These are phyloP conservation scores for Penicillium riverlandense DNA, from an alignment of 495 filamentous ascomycete genomes.

Conservation along the genomic window DNA sequence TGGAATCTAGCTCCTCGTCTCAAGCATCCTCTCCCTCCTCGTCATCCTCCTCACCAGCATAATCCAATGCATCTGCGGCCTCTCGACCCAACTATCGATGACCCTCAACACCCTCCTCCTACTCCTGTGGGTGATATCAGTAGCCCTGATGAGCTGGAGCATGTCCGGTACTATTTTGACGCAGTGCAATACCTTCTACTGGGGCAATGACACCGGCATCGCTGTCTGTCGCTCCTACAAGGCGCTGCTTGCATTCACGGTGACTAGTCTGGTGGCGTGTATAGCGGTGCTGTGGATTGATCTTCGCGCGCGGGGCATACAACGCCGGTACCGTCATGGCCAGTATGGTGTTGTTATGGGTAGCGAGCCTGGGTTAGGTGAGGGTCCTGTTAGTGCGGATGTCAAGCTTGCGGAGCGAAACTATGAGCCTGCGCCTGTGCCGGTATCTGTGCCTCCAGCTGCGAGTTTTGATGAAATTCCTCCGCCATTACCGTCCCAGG, in stretches of 20 bases:
- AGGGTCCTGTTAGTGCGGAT: constrained; percentile 12
- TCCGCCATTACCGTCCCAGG: constrained; percentile 1
- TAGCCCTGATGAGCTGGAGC: constrained; percentile 51
- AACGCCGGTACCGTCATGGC: constrained; percentile 36
- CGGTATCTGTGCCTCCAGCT: background rate
- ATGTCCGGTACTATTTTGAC: constrained; percentile 50
- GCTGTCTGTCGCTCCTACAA: constrained; percentile 60
- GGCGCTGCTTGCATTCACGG: constrained; percentile 55
- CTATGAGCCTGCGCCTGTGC: constrained; percentile 4
- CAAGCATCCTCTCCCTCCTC: constrained; percentile 49
- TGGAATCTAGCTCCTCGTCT: constrained; percentile 41
- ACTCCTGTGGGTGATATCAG: constrained; percentile 50
- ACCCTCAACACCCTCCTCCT: constrained; percentile 27
- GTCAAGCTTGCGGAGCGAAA: constrained; percentile 27
- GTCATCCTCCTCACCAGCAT: constrained; percentile 45
- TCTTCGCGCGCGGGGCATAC: constrained; percentile 28
- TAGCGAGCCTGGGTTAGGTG: constrained; percentile 13
- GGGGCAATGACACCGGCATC: constrained; percentile 50
- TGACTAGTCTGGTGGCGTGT: constrained; percentile 40
- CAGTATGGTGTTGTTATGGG: constrained; percentile 39
- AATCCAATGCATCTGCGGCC: constrained; percentile 49
- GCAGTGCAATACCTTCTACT: constrained; percentile 46
- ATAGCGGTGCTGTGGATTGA: constrained; percentile 45
- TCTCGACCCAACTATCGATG: constrained; percentile 50
- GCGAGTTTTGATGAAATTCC: background rate